phyloP scores from a whole-genome alignment of 106 monocot species.

The Platanthera zijinensis region DNA sequence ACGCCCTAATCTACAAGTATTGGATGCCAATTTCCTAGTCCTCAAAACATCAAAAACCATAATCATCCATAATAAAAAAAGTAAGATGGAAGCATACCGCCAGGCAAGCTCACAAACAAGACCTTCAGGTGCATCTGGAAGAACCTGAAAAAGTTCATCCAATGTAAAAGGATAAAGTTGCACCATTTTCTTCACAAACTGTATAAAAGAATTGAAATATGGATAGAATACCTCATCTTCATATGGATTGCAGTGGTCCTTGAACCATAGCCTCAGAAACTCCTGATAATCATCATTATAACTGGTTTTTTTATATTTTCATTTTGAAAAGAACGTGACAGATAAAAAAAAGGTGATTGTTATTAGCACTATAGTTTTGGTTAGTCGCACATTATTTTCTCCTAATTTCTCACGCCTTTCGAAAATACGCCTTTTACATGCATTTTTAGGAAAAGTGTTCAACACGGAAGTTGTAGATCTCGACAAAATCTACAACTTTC shows the following conservation, averaged over 20 bases:
- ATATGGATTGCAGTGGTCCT: slow-evolving; percentile 89
- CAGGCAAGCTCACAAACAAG: slow-evolving; percentile 93
- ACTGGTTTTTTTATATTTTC: background rate
- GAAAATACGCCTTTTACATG: too few relatives aligned
- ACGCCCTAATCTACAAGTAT: background rate
- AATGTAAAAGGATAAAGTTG: background rate
- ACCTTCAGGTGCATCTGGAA: slow-evolving; percentile 84
- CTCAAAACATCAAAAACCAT: background rate
- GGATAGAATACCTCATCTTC: slow-evolving; percentile 62
- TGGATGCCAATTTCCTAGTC: background rate
- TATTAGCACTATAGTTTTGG: too few relatives aligned
- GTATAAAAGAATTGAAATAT: background rate
- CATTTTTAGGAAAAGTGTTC: too few relatives aligned
- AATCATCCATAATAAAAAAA: background rate
- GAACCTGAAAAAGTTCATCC: slow-evolving; percentile 37
- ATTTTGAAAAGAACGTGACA: slow-evolving; percentile 1
- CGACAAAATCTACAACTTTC: too few relatives aligned
- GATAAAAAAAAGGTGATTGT: too few relatives aligned
- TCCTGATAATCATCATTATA: slow-evolving; percentile 32
- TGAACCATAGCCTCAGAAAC: slow-evolving; percentile 93
- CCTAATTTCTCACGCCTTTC: too few relatives aligned
- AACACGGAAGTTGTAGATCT: too few relatives aligned
- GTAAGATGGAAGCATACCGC: slow-evolving; percentile 41
- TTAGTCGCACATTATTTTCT: too few relatives aligned
- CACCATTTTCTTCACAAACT: background rate